Conservation (phyloP, 768 basidiomycete species). For the Suillus occidentalis region DNA sequence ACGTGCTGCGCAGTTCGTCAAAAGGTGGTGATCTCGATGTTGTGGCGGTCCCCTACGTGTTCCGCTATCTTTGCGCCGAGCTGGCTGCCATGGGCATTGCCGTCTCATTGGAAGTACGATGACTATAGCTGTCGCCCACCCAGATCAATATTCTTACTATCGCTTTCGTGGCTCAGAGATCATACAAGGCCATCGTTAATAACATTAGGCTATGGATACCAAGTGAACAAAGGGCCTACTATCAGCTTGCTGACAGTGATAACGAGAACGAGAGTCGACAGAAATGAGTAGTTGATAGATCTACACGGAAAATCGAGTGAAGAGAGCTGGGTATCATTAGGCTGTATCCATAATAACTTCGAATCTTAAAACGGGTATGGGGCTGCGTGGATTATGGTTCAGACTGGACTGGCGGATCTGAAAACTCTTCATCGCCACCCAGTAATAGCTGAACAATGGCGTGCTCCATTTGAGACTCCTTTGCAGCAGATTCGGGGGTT, state of each 20-base stretch:
- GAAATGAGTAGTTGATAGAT: slow-evolving; percentile 6
- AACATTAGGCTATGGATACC: slow-evolving; percentile 13
- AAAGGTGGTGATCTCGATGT: slow-evolving; percentile 90
- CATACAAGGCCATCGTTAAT: slow-evolving; percentile 19
- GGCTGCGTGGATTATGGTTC: neutral
- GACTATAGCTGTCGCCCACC: neutral
- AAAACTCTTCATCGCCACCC: slow-evolving; percentile 20
- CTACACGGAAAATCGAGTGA: slow-evolving; percentile 2
- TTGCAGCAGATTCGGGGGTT: slow-evolving; percentile 30
- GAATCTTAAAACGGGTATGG: neutral
- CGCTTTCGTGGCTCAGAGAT: slow-evolving; percentile 9
- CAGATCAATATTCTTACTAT: neutral
- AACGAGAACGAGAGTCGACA: slow-evolving; percentile 1
- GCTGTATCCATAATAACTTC: slow-evolving; percentile 6
- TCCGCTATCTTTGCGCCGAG: slow-evolving; percentile 92
- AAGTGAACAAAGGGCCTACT: slow-evolving; percentile 3
- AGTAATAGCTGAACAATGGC: slow-evolving; percentile 50
- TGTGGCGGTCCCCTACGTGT: slow-evolving; percentile 93
- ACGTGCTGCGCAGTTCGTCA: slow-evolving; percentile 55
- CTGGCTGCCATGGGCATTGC: slow-evolving; percentile 98
- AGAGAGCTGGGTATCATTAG: slow-evolving; percentile 7
- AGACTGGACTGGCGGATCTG: neutral
- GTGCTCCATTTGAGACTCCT: slow-evolving; percentile 39
- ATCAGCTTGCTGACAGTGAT: slow-evolving; percentile 4
- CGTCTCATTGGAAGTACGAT: slow-evolving; percentile 77